Evolutionary conservation across 352 stramenopile genomes (phyloP).

Genomic region (Phytophthora capsici): DNA sequence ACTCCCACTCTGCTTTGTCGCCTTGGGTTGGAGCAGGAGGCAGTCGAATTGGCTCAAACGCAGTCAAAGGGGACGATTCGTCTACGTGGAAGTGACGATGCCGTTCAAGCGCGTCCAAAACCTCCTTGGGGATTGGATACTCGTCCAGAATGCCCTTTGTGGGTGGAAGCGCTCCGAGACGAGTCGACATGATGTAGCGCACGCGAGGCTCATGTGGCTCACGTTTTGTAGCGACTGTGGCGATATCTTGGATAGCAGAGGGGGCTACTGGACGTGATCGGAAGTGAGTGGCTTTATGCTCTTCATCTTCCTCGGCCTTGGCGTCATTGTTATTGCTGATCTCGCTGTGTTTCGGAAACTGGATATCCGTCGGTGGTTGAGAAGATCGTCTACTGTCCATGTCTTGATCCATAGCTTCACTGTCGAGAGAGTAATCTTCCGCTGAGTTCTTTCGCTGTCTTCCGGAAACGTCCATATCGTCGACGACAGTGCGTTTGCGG

Average conservation of each 20-base stretch:
- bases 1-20: slow-evolving; percentile 49
- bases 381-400: neutral
- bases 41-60: slow-evolving; percentile 55
- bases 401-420: neutral
- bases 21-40: slow-evolving; percentile 9
- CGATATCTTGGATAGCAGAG: slow-evolving; percentile 47
- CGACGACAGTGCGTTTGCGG: slow-evolving; percentile 17
- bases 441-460: slow-evolving; percentile 4
- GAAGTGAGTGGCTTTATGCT: slow-evolving; percentile 60
- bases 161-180: slow-evolving; percentile 49
- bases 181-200: slow-evolving; percentile 78
- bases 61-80: slow-evolving; percentile 61
- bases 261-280: slow-evolving; percentile 51
- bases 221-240: slow-evolving; percentile 37
- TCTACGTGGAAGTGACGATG: slow-evolving; percentile 74
- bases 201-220: slow-evolving; percentile 49
- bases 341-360: slow-evolving; percentile 23
- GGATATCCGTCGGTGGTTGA: slow-evolving; percentile 6
- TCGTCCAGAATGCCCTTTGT: slow-evolving; percentile 76
- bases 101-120: slow-evolving; percentile 65
- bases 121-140: slow-evolving; percentile 74
- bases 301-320: slow-evolving; percentile 40
- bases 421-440: slow-evolving; percentile 1
- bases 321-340: slow-evolving; percentile 2
- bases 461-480: slow-evolving; percentile 13